A percentile compares a stretch with the other conserved stretches of the same genome.
Evolutionary conservation across 73 alveolate species (phyloP).

Genomic region (Paramecium pentaurelia): DNA sequence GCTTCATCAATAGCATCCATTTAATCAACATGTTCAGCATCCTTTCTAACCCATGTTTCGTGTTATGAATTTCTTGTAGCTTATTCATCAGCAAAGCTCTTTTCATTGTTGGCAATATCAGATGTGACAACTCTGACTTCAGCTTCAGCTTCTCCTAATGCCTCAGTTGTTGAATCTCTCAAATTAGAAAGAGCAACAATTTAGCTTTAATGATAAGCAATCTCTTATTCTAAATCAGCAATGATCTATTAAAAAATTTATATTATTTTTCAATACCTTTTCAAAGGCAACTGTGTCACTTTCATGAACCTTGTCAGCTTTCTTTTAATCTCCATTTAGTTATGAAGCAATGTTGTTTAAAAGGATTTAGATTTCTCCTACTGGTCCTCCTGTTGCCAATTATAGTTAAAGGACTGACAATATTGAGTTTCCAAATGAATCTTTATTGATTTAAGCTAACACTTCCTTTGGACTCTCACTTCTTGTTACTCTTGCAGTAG

Average conservation of each 20-base stretch:
- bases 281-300: constrained; percentile 31
- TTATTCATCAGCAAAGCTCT: constrained; percentile 24
- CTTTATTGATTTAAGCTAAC: constrained; percentile 18
- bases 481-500: constrained; percentile 12
- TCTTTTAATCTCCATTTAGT: constrained; percentile 31
- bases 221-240: constrained; percentile 14
- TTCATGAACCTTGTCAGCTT: constrained; percentile 48
- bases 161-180: constrained; percentile 35
- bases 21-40: constrained; percentile 39
- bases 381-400: constrained; percentile 46
- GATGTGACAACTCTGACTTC: constrained; percentile 46
- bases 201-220: background rate
- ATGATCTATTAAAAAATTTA: background rate
- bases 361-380: constrained; percentile 35
- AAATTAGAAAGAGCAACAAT: constrained; percentile 14
- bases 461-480: constrained; percentile 28
- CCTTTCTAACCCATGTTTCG: constrained; percentile 36
- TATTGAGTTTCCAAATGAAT: constrained; percentile 30
- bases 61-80: background rate
- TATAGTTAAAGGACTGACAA: constrained; percentile 22
- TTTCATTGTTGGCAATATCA: constrained; percentile 37
- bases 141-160: constrained; percentile 36
- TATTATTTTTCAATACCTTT: background rate
- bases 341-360: constrained; percentile 36
- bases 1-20: constrained; percentile 47